phyloP scores from a whole-genome alignment of 306 rosid genomes.

The Cucurbita argyrosperma region DNA sequence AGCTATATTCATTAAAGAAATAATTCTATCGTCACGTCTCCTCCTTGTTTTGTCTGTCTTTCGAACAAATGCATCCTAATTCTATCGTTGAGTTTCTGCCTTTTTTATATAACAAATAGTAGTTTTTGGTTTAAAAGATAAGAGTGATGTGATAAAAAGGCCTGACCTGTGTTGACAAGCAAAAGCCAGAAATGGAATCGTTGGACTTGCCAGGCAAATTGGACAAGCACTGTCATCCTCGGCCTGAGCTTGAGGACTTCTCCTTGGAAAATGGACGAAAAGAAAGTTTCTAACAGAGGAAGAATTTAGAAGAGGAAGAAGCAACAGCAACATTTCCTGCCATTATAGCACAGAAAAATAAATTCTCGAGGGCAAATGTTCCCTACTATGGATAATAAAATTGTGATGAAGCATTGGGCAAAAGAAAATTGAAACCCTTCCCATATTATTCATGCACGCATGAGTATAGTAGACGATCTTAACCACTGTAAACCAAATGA shows the following conservation, averaged over 20 bases:
- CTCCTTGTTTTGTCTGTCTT: neutral
- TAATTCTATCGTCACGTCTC: neutral
- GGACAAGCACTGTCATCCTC: conserved; percentile 66
- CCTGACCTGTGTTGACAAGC: conserved; percentile 93
- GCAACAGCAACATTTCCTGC: conserved; percentile 94
- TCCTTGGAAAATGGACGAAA: conserved; percentile 76
- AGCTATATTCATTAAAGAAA: neutral
- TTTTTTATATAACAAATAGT: neutral
- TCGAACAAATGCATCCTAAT: neutral
- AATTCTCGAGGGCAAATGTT: neutral
- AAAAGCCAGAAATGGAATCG: conserved; percentile 73
- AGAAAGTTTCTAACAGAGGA: conserved; percentile 67
- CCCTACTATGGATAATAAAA: neutral
- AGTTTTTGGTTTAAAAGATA: neutral
- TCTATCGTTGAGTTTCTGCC: neutral
- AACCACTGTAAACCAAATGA: neutral
- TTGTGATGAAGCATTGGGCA: neutral
- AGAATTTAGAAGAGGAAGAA: conserved; percentile 95
- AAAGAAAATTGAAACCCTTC: neutral
- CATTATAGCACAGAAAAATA: conserved; percentile 17
- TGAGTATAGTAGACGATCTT: neutral
- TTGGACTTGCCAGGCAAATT: conserved; percentile 73
- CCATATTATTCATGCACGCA: neutral
- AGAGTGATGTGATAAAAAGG: neutral
- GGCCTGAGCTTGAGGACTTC: conserved; percentile 57